Percentiles rank a stretch among this genome's conserved stretches.
phyloP scores from a whole-genome alignment of 371 early-diverging fungal genomes.

The Syncephalastrum racemosum region DNA sequence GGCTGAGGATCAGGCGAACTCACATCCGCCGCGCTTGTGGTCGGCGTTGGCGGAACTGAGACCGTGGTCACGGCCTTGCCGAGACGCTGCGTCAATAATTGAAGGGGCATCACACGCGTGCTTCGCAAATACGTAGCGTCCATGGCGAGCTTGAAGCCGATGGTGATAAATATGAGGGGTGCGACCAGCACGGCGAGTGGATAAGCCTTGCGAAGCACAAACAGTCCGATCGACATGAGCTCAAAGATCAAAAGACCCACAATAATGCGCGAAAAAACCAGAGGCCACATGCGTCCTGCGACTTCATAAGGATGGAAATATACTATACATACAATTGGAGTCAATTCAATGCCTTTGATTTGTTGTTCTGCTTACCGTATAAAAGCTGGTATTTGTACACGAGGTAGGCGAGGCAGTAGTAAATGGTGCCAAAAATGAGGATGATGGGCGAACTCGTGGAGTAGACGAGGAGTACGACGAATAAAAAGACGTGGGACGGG shows the following conservation, averaged over 20 bases:
- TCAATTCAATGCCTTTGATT: not conserved
- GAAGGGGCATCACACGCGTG: slow-evolving; percentile 51
- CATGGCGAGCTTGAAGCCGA: slow-evolving; percentile 57
- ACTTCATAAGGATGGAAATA: slow-evolving; percentile 83
- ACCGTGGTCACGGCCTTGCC: slow-evolving; percentile 33
- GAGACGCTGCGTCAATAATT: slow-evolving; percentile 41
- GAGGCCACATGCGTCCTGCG: slow-evolving; percentile 74
- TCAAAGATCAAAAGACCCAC: slow-evolving; percentile 78
- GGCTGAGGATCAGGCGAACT: slow-evolving; percentile 13
- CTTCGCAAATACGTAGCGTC: slow-evolving; percentile 56
- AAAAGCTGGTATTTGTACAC: slow-evolving; percentile 75
- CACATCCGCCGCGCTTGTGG: not conserved
- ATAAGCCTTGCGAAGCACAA: slow-evolving; percentile 61
- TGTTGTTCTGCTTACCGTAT: slow-evolving; percentile 45
- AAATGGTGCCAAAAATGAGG: slow-evolving; percentile 73
- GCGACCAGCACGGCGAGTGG: slow-evolving; percentile 42
- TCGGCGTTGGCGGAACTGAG: not conserved
- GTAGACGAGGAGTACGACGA: slow-evolving; percentile 75
- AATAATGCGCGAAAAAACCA: slow-evolving; percentile 71
- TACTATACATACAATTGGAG: slow-evolving; percentile 26
- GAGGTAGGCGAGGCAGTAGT: slow-evolving; percentile 70
- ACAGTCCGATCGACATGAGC: slow-evolving; percentile 72
- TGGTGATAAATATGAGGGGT: slow-evolving; percentile 53
- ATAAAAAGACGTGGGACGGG: slow-evolving; percentile 72
- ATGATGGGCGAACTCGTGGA: slow-evolving; percentile 83